These are phyloP conservation scores for Cucurbita ficifolia DNA, from an alignment of 306 rosid species.

Conservation along the genomic window DNA sequence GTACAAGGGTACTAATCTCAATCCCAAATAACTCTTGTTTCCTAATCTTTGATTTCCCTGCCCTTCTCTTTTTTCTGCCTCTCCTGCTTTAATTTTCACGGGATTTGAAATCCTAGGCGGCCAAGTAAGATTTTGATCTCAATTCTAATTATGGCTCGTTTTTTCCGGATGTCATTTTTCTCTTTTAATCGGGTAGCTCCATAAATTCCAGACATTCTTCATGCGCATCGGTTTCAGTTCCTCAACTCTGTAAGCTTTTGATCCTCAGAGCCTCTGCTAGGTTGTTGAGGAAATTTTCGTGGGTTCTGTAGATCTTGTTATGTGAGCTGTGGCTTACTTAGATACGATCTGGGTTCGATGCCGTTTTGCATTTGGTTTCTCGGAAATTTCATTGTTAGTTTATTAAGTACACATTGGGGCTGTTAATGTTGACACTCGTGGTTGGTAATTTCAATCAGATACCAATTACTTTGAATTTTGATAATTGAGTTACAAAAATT, in stretches of 20 bases:
- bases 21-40: constrained; percentile 6
- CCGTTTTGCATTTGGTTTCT: constrained; percentile 13
- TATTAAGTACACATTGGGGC: background rate
- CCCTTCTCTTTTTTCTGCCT: background rate
- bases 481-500: background rate
- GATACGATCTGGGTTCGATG: constrained; percentile 10
- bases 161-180: background rate
- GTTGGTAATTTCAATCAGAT: background rate
- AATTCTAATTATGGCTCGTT: background rate
- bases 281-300: background rate
- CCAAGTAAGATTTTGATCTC: background rate
- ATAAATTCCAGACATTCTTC: background rate
- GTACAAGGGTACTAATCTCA: constrained; percentile 60
- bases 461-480: background rate
- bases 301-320: constrained; percentile 8
- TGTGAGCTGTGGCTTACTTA: constrained; percentile 1
- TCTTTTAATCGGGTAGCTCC: background rate
- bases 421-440: background rate
- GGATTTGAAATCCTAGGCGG: background rate
- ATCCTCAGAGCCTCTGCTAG: background rate
- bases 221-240: background rate
- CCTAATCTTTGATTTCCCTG: background rate
- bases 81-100: background rate
- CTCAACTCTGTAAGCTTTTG: background rate
- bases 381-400: background rate